Base-by-base conservation (phyloP, 2,329 filamentous ascomycete species). In the Alternaria ethzedia region DNA sequence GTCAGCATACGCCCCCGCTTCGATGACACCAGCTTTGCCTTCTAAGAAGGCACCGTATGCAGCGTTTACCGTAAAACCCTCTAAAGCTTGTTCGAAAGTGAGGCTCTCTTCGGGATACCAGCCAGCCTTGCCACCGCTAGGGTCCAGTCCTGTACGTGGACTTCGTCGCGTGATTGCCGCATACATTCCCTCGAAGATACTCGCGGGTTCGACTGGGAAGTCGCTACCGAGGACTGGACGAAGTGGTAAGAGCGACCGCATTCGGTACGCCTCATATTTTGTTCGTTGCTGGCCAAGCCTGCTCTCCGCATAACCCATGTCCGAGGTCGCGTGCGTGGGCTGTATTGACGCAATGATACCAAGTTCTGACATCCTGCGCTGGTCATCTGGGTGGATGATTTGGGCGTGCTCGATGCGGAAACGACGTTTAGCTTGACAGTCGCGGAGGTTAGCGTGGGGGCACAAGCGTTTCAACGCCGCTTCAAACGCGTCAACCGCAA, bases 341-440 rank as follows among this genome's bases (percentile, higher is more conserved):
- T 92, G 90, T 58, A 92, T 88, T 3, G 88, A 90, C 1, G 90
- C 89, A 56, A 91, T 84, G 70, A 92, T 87, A 7, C 87, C 87
- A 5, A 90, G 77, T 5, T 82, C 79, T 56, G 81, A 82, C 70
- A 92, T 87, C 28, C 89, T 85, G 2, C 69, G 78, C 74, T 91
- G 90, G 76, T 92, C 90, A 61, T 83, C 81, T 5, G 88, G 87
- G 71, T 90, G 87, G 63, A 92, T 88, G 69, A 92, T 91, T 70
- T 92, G 90, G 0, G 89, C 80, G 79, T 92, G 90, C 74, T 92
- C 90, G 71, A 92, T 88, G 66, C 90, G 87, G 80, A 91, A 88
- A 32, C 89, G 86, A 61, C 83, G 82, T 8, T 75, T 74, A n/a
- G 80, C 69, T 68, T 90, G 87, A 71, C 88, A 90, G 26, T 79